A percentile compares a stretch with the other conserved stretches of the same genome.
phyloP scores from a whole-genome alignment of 2,329 filamentous ascomycete species.

The Tolypocladium tropicale region DNA sequence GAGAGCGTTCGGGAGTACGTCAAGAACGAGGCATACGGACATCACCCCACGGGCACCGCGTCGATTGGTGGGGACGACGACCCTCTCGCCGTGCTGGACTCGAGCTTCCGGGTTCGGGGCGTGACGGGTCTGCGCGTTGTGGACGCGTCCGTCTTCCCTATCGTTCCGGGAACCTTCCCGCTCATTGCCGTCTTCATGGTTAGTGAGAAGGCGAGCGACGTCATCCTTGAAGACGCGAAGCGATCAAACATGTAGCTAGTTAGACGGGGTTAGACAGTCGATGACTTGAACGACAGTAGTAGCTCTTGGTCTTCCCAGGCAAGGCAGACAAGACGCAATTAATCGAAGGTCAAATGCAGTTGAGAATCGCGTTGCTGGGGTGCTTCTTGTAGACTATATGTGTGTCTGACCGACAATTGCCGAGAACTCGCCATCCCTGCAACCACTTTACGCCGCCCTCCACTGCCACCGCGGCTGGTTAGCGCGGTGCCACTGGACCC shows the following conservation, averaged over 20 bases:
- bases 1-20: slow-evolving; percentile 10
- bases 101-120: slow-evolving; percentile 45
- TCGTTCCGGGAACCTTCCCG: slow-evolving; percentile 2
- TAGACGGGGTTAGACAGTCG: too few relatives aligned
- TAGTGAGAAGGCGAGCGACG: slow-evolving; percentile 43
- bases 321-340: too few relatives aligned
- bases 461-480: neutral
- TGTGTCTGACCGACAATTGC: too few relatives aligned
- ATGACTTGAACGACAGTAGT: neutral
- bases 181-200: slow-evolving; percentile 39
- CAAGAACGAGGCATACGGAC: slow-evolving; percentile 36
- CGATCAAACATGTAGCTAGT: neutral
- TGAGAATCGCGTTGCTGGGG: too few relatives aligned
- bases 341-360: too few relatives aligned
- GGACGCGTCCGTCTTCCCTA: slow-evolving; percentile 44
- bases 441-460: neutral
- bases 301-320: neutral
- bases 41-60: slow-evolving; percentile 46
- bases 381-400: too few relatives aligned
- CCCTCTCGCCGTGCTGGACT: slow-evolving; percentile 45
- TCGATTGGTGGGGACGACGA: slow-evolving; percentile 46
- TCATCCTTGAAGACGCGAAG: slow-evolving; percentile 17
- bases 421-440: neutral
- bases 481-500: neutral
- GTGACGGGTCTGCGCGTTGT: slow-evolving; percentile 48